These are phyloP conservation scores for Polyplosphaeria fusca DNA, from an alignment of 495 filamentous ascomycete genomes.

Conservation along the genomic window DNA sequence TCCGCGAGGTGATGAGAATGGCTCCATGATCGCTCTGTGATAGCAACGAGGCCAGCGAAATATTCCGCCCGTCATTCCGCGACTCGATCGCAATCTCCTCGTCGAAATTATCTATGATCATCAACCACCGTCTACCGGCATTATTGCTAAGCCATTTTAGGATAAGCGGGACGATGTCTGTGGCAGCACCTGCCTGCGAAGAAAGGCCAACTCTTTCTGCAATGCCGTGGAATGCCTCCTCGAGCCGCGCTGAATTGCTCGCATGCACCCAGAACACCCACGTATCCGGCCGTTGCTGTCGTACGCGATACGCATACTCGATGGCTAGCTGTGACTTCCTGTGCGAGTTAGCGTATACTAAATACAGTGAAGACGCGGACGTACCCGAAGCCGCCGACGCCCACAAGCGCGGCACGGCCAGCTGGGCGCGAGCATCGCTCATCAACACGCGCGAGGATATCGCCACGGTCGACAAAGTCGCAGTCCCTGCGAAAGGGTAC, in stretches of 20 bases:
- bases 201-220: conserved; percentile 28
- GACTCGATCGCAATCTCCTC: conserved; percentile 9
- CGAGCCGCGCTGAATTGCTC: too few relatives aligned
- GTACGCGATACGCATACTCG: too few relatives aligned
- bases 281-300: too few relatives aligned
- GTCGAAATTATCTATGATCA: conserved; percentile 28
- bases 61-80: conserved; percentile 4
- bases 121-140: conserved; percentile 9
- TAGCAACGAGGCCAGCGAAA: conserved; percentile 13
- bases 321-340: too few relatives aligned
- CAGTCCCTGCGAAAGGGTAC: too few relatives aligned
- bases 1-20: conserved; percentile 24
- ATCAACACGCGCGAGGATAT: not conserved
- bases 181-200: not conserved
- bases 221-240: conserved; percentile 30
- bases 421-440: too few relatives aligned
- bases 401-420: too few relatives aligned
- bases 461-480: too few relatives aligned
- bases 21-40: too few relatives aligned
- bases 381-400: too few relatives aligned
- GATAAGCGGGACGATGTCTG: conserved; percentile 11
- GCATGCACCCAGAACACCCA: too few relatives aligned
- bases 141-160: conserved; percentile 22
- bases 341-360: not conserved
- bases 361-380: not conserved